Evolutionary conservation across 257 asterid species (phyloP), one percentile per base, ranked within the genome.

Genomic region (Hygrophila difformis): DNA sequence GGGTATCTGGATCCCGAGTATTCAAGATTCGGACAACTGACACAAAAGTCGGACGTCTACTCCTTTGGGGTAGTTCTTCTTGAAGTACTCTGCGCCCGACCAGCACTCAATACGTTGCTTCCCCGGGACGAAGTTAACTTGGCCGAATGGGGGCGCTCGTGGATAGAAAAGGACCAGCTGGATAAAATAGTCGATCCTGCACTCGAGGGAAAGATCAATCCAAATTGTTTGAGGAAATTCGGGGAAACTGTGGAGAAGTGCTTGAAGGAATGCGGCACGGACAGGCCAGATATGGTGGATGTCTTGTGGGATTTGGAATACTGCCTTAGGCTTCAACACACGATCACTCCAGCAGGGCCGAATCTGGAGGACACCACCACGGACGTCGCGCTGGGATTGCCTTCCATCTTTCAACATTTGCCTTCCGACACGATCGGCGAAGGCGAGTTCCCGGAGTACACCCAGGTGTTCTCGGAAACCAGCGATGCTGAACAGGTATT

Each of bases 251-350:
- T 65, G 18, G 75, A 68, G 51, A 75, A 63, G 48, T 74, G 84
- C 40, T 60, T 76, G 59, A 70, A 66, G 41, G 89, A 78, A 0
- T 1, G 33, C 12, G 73, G 82, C 3, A 58, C 7, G 1, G 80
- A 75, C 7, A 57, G 81, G 74, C 89, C 89, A 2, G 59, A 53
- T 12, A 70, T 78, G 86, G 59, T 49, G 3, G 79, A 78, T 55
- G 82, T 82, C 40, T n/a, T 71, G 64, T 82, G 93, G 93, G 82
- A 73, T 53, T 77, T 82, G 35, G 66, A 78, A 15, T 78, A 75
- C 24, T 70, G 72, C 11, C 50, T 67, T 54, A 36, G 45, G 53
- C 77, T 78, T 37, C 89, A 82, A 41, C 46, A 55, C 11, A 52
- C 60, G n/a, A n/a, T n/a, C n/a, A n/a, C n/a, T n/a, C n/a, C n/a